Evolutionary conservation across 805 yeast genomes (phyloP).

Genomic region (Monosporozyma aerobia): DNA sequence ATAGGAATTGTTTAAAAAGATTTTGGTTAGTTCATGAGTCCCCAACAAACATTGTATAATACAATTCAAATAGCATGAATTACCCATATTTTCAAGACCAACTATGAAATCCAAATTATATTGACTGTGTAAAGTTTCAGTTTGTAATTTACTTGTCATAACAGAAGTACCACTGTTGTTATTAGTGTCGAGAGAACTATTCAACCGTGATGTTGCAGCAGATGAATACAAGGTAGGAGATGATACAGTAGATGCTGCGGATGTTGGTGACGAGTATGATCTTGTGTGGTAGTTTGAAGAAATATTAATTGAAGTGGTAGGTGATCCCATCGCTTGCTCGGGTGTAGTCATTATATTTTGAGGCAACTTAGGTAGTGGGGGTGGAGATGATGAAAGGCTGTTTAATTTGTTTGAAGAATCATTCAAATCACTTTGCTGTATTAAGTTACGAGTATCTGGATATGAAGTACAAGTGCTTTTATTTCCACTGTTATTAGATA

Average conservation of each 20-base stretch:
- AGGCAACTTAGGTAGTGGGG: not conserved
- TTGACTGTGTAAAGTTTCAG: not conserved
- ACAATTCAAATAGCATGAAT: conserved; percentile 90
- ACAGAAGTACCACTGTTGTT: not conserved
- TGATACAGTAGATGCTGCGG: not conserved
- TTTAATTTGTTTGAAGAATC: not conserved
- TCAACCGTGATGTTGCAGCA: not conserved
- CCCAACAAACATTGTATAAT: conserved; percentile 76
- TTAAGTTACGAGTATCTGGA: conserved; percentile 22
- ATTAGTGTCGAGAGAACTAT: conserved; percentile 2
- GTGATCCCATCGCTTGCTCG: not conserved
- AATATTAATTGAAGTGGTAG: not conserved
- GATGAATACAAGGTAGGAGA: not conserved
- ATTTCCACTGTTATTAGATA: not conserved
- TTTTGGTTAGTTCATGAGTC: conserved; percentile 53
- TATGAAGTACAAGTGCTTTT: conserved; percentile 11
- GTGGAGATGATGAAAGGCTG: not conserved
- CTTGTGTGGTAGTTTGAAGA: not conserved
- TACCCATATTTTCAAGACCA: conserved; percentile 80
- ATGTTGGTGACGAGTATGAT: not conserved
- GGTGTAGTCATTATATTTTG: not conserved
- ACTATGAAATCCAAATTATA: conserved; percentile 39
- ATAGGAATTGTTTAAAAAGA: conserved; percentile 59
- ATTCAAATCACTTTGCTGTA: not conserved
- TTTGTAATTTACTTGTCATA: not conserved